phyloP scores from a whole-genome alignment of 2,329 filamentous ascomycete species.

The Fusarium siculi region DNA sequence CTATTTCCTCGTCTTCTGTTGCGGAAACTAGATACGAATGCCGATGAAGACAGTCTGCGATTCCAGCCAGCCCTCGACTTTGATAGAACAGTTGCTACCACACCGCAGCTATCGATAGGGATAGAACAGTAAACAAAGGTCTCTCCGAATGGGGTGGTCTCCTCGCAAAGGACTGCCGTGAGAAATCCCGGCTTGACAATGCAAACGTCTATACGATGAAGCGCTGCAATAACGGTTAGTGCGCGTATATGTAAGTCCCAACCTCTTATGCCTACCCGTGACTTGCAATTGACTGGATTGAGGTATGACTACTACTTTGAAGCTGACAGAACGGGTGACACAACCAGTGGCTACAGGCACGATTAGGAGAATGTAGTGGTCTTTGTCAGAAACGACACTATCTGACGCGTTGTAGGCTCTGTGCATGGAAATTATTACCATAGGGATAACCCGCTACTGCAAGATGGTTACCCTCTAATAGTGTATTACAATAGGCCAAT shows the following conservation, averaged over 20 bases:
- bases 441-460: not conserved
- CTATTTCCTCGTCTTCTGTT: not conserved
- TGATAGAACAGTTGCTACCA: not conserved
- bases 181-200: fast-evolving
- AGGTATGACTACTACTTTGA: not conserved
- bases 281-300: not conserved
- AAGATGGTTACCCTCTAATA: not conserved
- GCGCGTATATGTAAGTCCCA: not conserved
- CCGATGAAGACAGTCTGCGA: not conserved
- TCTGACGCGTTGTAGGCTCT: not conserved
- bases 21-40: not conserved
- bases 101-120: not conserved
- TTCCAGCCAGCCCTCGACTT: not conserved
- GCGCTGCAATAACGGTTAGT: slow-evolving; percentile 4
- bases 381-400: not conserved
- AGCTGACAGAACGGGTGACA: not conserved
- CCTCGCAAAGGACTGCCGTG: not conserved
- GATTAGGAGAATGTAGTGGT: not conserved
- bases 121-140: not conserved
- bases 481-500: not conserved
- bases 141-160: no score
- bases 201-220: slow-evolving; percentile 4
- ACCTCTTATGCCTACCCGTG: fast-evolving
- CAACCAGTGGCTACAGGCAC: not conserved
- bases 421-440: fast-evolving